Evolutionary conservation across 2,329 filamentous ascomycete genomes (phyloP), one percentile per base, ranked within the genome.

Genomic region (Beauveria sp.): DNA sequence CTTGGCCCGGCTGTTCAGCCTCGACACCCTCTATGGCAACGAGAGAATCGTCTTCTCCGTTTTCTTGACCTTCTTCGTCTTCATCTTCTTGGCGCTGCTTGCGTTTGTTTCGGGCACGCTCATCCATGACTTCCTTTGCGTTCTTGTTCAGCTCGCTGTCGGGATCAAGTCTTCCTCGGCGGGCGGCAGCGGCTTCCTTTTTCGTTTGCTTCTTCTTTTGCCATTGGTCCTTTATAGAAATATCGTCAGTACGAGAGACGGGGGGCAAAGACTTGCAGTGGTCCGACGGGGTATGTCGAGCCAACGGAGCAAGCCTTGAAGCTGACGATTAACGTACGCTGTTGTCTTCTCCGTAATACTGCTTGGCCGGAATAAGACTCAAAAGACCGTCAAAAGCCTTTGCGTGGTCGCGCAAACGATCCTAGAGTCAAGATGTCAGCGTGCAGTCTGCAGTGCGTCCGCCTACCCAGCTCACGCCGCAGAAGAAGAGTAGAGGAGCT

Each of bases 161-260:
- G 28, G 94, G 92, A 69, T 97, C 91, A 46, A 97, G 83, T 77
- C 97, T 97, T 63, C 89, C 91, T 71, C 88, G 84, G 77, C 92
- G 92, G 61, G 91, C 90, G 66, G 89, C 87, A 64, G 86, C 85
- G 63, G 90, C 90, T 74, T 96, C 84, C 73, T 91, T 89, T 73
- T 96, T 96, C 55, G 91, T 93, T 77, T 97, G 92, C 79, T 97
- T 97, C 77, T 94, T 96, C 71, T 88, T 88, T 73, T 86, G 72
- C 91, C 92, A 96, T 87, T 97, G 91, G 69, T 94, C 89, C 91
- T 96, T 70, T 64, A n/a, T 52, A 28, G 7, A 14, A 12, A 51
- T 22, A 18, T 16, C 30, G 40, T 26, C 30, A 55, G 46, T 34
- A 54, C 51, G 30, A 28, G n/a, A n/a, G n/a, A 43, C 24, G 41